phyloP scores from a whole-genome alignment of 176 grass and related monocot genomes.

The Metroxylon sagu region DNA sequence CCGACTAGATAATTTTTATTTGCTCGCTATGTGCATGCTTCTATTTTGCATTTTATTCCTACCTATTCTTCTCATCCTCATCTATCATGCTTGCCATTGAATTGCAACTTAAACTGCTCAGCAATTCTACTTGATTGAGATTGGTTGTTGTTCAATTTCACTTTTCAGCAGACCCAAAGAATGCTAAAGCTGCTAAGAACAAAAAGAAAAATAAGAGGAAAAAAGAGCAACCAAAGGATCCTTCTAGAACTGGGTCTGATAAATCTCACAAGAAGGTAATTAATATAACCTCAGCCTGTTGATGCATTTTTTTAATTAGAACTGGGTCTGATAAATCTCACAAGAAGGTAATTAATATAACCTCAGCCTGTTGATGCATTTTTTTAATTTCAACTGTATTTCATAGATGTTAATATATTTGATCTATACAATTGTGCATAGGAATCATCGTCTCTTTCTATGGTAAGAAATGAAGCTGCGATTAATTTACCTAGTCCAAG shows the following conservation, averaged over 20 bases:
- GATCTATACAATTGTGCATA: conserved; percentile 23
- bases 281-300: background rate
- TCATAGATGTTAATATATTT: conserved; percentile 11
- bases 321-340: conserved; percentile 30
- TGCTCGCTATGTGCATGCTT: too few relatives aligned
- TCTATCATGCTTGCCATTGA: too few relatives aligned
- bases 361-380: background rate
- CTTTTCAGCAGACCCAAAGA: conserved; percentile 53
- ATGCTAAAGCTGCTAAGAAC: conserved; percentile 59
- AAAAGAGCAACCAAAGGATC: conserved; percentile 64
- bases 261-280: conserved; percentile 55
- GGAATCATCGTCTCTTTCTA: conserved; percentile 30
- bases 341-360: conserved; percentile 41
- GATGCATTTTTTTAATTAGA: background rate
- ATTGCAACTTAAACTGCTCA: too few relatives aligned
- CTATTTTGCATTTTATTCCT: too few relatives aligned
- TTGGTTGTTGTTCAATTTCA: background rate
- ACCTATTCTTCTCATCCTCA: too few relatives aligned
- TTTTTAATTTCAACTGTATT: background rate
- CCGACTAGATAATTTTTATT: too few relatives aligned
- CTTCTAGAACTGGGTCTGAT: conserved; percentile 13
- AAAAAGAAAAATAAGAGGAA: conserved; percentile 93
- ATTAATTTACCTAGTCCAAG: conserved; percentile 49
- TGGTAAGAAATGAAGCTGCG: conserved; percentile 28
- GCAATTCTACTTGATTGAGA: too few relatives aligned